Base-by-base conservation (phyloP, 352 stramenopile species). In the Phytophthora multivora region DNA sequence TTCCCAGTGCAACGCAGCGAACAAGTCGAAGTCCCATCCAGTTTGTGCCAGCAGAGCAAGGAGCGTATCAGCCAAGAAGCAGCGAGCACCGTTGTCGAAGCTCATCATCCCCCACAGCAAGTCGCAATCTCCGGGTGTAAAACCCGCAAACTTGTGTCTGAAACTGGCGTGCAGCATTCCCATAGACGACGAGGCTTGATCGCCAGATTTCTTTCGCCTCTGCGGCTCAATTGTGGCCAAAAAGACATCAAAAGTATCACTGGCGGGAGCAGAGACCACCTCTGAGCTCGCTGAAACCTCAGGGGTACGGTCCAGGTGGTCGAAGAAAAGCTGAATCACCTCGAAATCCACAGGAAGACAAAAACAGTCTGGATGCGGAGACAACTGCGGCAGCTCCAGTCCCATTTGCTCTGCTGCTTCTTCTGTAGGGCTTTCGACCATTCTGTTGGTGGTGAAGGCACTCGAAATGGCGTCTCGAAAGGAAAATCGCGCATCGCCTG, bases 271-370 rank as follows among this genome's bases (percentile, higher is more conserved):
- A 11, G 76, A 68, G 0, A 73, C 54, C 5, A 77, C 28, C n/a
- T 76, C 46, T 7, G 60, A 42, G 1, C 21, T 54, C 12, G 47
- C 51, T 10, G 28, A 71, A 3, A 69, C 39, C 0, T 19, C 49
- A 26, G 33, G 0, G 30, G 5, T 62, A 19, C 15, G 16, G 10
- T 50, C 45, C 6, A 83, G 57, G 21, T 67, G 43, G 9, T 73
- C 16, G 28, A 90, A 69, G 25, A 86, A 82, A 3, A 75, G 15
- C 23, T 73, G 42, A 10, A 94, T 64, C 26, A 92, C 75, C 43
- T 87, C 78, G 26, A 94, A 90, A 58, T 94, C 86, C 0, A 92
- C 77, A 10, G 86, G 83, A 13, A 94, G 68, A 30, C 86, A 94
- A 50, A 94, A 94, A 26, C 86, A 95, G 21, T 95, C 80, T 13